Conservation (phyloP, 495 filamentous ascomycete genomes). For the Xylaria acuta region DNA sequence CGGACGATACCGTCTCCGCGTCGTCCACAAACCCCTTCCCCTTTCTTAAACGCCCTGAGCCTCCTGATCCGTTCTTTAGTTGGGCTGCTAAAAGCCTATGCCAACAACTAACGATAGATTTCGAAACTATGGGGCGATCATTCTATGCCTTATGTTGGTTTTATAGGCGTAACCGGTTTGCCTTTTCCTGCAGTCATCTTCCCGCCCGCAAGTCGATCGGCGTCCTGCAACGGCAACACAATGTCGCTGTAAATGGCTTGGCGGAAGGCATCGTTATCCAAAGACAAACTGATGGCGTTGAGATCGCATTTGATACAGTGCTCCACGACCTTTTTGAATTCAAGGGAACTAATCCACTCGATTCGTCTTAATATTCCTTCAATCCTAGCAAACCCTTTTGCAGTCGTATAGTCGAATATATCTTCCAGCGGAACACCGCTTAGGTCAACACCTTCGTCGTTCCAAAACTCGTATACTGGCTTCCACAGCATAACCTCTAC, state of each 20-base stretch:
- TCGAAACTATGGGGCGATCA: no score
- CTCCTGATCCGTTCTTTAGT: no score
- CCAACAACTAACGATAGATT: no score
- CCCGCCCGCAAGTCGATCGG: slow-evolving; percentile 13
- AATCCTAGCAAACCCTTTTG: slow-evolving; percentile 16
- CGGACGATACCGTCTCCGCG: no score
- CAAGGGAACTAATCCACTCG: slow-evolving; percentile 17
- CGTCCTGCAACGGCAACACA: slow-evolving; percentile 17
- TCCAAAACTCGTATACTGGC: slow-evolving; percentile 16
- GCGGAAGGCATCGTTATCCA: slow-evolving; percentile 21
- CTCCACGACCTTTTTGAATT: slow-evolving; percentile 14
- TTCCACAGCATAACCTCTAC: slow-evolving; percentile 19
- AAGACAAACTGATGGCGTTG: background rate
- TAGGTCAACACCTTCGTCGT: slow-evolving; percentile 5
- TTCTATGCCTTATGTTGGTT: no score
- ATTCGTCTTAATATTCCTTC: slow-evolving; percentile 14
- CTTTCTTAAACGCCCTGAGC: no score
- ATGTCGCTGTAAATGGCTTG: slow-evolving; percentile 13
- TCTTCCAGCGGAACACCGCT: background rate
- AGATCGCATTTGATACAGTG: slow-evolving; percentile 24
- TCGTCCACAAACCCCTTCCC: no score
- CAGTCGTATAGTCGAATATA: slow-evolving; percentile 20
- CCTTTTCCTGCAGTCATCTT: slow-evolving; percentile 11
- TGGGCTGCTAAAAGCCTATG: no score
- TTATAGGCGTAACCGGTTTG: no score